Conservation (phyloP, 2,329 filamentous ascomycete species). For the Sarocladium strictum region DNA sequence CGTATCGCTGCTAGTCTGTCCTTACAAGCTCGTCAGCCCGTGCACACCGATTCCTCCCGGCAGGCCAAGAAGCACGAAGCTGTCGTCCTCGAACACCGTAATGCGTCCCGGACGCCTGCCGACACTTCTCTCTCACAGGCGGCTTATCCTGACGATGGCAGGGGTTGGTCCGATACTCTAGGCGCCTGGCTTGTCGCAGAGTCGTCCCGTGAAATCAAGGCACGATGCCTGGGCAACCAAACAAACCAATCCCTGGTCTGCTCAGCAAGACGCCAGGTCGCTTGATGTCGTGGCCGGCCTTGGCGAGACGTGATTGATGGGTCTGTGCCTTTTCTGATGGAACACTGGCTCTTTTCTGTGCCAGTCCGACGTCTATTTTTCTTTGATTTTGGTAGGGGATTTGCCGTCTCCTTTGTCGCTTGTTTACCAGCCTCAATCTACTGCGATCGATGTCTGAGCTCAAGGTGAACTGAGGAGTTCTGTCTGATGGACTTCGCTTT, state of each 20-base stretch:
- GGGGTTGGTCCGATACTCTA: background rate
- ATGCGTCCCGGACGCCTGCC: background rate
- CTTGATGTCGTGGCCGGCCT: conserved; percentile 3
- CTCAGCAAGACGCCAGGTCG: background rate
- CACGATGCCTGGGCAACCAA: conserved; percentile 6
- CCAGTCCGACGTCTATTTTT: background rate
- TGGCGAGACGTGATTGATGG: conserved; percentile 8
- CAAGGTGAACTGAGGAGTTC: too few relatives aligned
- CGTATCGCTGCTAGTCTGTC: background rate
- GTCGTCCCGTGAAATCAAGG: conserved; percentile 4
- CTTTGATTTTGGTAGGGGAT: background rate
- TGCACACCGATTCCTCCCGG: background rate
- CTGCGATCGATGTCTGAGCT: too few relatives aligned
- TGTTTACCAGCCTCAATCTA: too few relatives aligned
- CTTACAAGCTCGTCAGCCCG: background rate
- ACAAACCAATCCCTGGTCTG: background rate
- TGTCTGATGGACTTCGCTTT: too few relatives aligned
- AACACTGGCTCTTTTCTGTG: background rate
- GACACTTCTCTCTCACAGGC: too few relatives aligned
- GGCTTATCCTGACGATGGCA: too few relatives aligned
- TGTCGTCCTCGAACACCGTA: background rate
- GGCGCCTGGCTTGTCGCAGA: background rate
- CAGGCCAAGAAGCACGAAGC: background rate
- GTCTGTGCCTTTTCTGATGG: background rate
- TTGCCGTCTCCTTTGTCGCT: too few relatives aligned